Base-by-base conservation (phyloP, 352 stramenopile genomes). In the Globisporangium uncinulatum region DNA sequence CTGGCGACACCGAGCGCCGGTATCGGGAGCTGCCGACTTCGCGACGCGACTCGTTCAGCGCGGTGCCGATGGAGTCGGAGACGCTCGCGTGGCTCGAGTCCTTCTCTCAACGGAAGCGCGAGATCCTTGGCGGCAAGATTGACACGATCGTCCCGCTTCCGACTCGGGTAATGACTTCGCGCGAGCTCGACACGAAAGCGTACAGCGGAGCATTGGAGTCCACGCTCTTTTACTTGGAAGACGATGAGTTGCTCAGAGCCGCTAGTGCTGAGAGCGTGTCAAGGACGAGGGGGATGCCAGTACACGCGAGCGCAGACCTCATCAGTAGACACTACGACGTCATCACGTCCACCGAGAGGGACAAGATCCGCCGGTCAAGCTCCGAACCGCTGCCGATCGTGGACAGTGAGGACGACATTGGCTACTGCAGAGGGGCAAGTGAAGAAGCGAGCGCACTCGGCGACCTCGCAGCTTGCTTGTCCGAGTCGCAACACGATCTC, bases 101-200 rank as follows among this genome's bases (percentile, higher is more conserved):
- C 0, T 92, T 87, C 61, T 71, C 70, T 24, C 74, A 89, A 57
- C 74, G 79, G 7, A 89, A 89, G 60, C 65, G 69, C 45, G 69
- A 86, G 36, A 92, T 92, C 31, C 69, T 89, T 17, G 63, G 73
- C 32, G 63, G 53, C 50, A 59, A 44, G 14, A 66, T 71, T 51
- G 63, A 71, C 64, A 63, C 55, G 20, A 59, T 72, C 21, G 37
- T 31, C 17, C 44, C 45, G 3, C 34, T 49, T 56, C 13, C 41
- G 43, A 15, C 41, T 0, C 14, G 29, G 13, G 11, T 20, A 14
- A 37, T 32, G 7, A 13, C 21, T 14, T 31, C 15, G 4, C 42
- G n/a, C n/a, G 42, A 32, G 14, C 50, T 20, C 19, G 34, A 42
- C n/a, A 10, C 9, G 39, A 4, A 2, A 31, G 24, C 24, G 36